Evolutionary conservation across 2,329 filamentous ascomycete species (phyloP).

Genomic region (Moelleriella libera): DNA sequence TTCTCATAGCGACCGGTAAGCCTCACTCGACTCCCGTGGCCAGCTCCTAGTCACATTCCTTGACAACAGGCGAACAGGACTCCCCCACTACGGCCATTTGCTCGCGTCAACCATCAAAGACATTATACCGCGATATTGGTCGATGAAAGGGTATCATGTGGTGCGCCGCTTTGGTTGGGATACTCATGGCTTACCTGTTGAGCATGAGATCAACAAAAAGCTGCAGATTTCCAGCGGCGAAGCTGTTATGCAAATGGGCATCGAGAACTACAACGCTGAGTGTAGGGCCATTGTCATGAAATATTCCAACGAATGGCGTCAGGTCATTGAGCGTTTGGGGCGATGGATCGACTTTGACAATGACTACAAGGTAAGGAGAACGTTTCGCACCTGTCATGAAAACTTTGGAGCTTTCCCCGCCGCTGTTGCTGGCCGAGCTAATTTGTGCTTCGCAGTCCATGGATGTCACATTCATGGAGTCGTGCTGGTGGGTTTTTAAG

Average conservation of each 20-base stretch:
- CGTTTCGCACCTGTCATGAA: too few relatives aligned
- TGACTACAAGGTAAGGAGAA: conserved; percentile 62
- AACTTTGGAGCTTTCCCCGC: conserved; percentile 2
- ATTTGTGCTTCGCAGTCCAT: conserved; percentile 48
- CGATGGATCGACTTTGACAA: conserved; percentile 98
- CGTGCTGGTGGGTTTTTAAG: conserved; percentile 94
- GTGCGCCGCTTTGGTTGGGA: conserved; percentile 93
- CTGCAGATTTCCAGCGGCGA: conserved; percentile 77
- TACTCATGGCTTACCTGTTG: conserved; percentile 83
- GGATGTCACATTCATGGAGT: conserved; percentile 92
- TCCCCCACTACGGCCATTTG: conserved; percentile 59
- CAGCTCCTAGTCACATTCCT: too few relatives aligned
- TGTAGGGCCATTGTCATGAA: conserved; percentile 90
- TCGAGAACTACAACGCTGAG: conserved; percentile 82
- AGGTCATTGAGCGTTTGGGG: conserved; percentile 75
- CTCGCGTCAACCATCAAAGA: conserved; percentile 93
- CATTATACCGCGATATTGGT: conserved; percentile 92
- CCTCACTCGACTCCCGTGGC: too few relatives aligned
- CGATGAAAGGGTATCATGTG: conserved; percentile 90
- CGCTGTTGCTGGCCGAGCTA: background rate
- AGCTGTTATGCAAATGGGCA: conserved; percentile 73
- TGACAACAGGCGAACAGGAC: conserved; percentile 18
- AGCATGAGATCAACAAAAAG: conserved; percentile 97
- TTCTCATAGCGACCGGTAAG: too few relatives aligned
- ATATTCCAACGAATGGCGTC: conserved; percentile 74